phyloP scores from a whole-genome alignment of 805 yeast genomes.

The Yamadazyma phyllophila region DNA sequence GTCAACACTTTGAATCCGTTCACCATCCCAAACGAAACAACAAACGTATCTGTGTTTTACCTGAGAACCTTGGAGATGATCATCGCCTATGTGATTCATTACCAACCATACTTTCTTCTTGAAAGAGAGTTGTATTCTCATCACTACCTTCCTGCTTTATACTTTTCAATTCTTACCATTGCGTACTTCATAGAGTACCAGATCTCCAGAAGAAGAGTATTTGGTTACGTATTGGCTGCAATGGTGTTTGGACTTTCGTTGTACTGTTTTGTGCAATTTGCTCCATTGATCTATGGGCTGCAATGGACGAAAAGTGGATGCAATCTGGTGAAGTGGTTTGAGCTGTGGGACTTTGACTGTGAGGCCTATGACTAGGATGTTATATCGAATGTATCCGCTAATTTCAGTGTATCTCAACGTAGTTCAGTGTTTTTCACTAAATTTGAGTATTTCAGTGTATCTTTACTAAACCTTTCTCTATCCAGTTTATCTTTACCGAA shows the following conservation, averaged over 20 bases:
- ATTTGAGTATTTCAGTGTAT: too few species aligned
- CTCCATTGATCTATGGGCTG: constrained; percentile 48
- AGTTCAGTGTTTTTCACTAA: too few species aligned
- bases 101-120: constrained; percentile 51
- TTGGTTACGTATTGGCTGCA: constrained; percentile 26
- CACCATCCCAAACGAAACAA: constrained; percentile 14
- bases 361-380: constrained; percentile 16
- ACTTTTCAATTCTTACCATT: constrained; percentile 45
- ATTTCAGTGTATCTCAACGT: too few species aligned
- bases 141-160: constrained; percentile 50
- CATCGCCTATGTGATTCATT: constrained; percentile 59
- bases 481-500: too few species aligned
- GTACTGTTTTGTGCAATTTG: constrained; percentile 24
- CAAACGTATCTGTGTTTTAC: constrained; percentile 17
- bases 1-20: constrained; percentile 33
- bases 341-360: constrained; percentile 47
- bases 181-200: constrained; percentile 47
- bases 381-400: too few species aligned
- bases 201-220: constrained; percentile 20
- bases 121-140: constrained; percentile 40
- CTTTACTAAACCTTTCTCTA: too few species aligned
- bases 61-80: constrained; percentile 33
- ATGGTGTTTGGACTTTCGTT: constrained; percentile 18
- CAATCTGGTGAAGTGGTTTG: constrained; percentile 28
- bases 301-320: constrained; percentile 47